phyloP scores from a whole-genome alignment of 1,284 basidiomycete species.

The Microbotryum saponariae region DNA sequence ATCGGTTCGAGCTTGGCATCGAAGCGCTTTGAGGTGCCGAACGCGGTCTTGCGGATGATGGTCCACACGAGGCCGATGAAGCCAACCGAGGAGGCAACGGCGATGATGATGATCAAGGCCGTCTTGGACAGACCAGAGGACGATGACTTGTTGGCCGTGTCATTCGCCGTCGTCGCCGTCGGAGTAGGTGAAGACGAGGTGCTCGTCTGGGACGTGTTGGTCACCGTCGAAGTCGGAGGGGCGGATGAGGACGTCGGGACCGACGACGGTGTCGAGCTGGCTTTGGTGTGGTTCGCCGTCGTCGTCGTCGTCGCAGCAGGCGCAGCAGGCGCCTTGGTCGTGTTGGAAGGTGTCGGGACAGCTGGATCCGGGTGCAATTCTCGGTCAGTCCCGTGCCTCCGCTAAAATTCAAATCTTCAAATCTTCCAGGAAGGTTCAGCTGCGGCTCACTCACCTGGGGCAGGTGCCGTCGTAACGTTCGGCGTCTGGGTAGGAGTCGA shows the following conservation, averaged over 20 bases:
- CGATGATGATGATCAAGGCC: constrained; percentile 31
- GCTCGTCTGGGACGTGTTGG: too few species aligned
- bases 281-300: background rate
- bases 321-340: background rate
- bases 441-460: too few species aligned
- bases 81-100: constrained; percentile 23
- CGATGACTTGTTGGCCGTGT: constrained; percentile 3
- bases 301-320: background rate
- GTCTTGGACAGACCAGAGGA: constrained; percentile 21
- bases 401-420: too few species aligned
- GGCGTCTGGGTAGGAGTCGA: too few species aligned
- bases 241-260: background rate
- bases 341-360: background rate
- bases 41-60: constrained; percentile 26
- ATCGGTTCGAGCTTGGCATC: constrained; percentile 30
- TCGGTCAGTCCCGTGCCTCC: too few species aligned
- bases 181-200: background rate
- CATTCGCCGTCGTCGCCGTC: background rate
- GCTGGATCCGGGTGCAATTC: background rate
- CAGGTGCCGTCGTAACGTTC: too few species aligned
- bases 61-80: constrained; percentile 29
- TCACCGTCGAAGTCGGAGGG: background rate
- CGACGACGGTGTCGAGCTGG: background rate
- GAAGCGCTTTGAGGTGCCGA: constrained; percentile 29
- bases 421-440: too few species aligned